A percentile compares a stretch with the other conserved stretches of the same genome.
These are phyloP conservation scores for Juglanconis sp. DNA, from an alignment of 2,329 filamentous ascomycete species.

Conservation along the genomic window DNA sequence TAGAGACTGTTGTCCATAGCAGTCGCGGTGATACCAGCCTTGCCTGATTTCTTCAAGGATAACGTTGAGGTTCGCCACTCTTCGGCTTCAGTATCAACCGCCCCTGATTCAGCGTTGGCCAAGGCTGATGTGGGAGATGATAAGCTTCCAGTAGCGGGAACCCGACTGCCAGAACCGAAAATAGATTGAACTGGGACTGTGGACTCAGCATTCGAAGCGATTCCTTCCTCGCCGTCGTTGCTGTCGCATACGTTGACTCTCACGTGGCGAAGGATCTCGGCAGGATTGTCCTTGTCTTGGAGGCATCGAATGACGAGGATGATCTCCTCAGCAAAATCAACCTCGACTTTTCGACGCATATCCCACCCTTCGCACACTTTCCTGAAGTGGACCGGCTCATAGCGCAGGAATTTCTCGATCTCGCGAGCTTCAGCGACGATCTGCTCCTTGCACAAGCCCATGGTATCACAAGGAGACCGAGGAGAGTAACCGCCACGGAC, in stretches of 20 bases:
- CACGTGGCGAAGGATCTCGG: conserved; percentile 42
- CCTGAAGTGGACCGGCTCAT: conserved; percentile 74
- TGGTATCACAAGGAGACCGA: conserved; percentile 69
- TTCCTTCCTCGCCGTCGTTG: background rate
- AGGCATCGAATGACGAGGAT: conserved; percentile 74
- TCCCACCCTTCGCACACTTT: conserved; percentile 83
- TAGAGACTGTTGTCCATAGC: conserved; percentile 73
- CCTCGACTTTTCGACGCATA: conserved; percentile 79
- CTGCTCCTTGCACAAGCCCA: conserved; percentile 69
- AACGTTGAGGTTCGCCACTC: conserved; percentile 67
- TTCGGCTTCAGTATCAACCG: conserved; percentile 30
- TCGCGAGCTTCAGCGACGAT: conserved; percentile 73
- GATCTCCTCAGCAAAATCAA: conserved; percentile 82
- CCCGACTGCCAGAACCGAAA: conserved; percentile 5
- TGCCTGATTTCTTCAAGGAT: conserved; percentile 57
- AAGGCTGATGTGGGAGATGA: background rate
- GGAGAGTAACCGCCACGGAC: conserved; percentile 76
- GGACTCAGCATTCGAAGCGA: background rate
- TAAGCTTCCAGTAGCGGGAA: background rate
- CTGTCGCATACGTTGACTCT: conserved; percentile 28
- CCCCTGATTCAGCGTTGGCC: background rate
- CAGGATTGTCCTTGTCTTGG: conserved; percentile 52
- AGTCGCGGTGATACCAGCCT: conserved; percentile 63
- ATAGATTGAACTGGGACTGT: conserved; percentile 9
- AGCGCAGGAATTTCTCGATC: conserved; percentile 71